These are phyloP conservation scores for Solanum corneliomulleri DNA, from an alignment of 257 asterid genomes.

Conservation along the genomic window DNA sequence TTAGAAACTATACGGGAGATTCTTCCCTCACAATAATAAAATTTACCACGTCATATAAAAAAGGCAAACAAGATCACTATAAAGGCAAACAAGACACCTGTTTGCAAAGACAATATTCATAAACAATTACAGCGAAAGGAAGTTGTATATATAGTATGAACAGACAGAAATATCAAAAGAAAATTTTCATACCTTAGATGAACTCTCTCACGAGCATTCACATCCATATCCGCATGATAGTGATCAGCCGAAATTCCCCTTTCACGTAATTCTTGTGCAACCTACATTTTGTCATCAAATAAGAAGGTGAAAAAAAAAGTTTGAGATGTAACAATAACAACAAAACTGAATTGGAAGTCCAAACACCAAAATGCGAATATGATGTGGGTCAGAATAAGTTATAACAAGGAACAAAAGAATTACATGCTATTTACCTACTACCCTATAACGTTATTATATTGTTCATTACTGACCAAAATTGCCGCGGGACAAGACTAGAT, in stretches of 20 bases:
- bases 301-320: background rate
- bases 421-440: background rate
- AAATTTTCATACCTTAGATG: constrained; percentile 49
- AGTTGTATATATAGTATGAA: background rate
- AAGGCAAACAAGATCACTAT: background rate
- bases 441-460: background rate
- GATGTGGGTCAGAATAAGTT: background rate
- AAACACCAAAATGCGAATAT: background rate
- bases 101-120: background rate
- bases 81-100: background rate
- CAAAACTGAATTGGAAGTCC: background rate
- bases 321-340: background rate
- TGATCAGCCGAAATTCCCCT: constrained; percentile 77
- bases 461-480: background rate
- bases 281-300: constrained; percentile 32
- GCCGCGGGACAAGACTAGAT: background rate
- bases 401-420: background rate
- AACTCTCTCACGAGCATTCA: constrained; percentile 70
- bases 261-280: constrained; percentile 72
- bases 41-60: background rate
- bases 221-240: constrained; percentile 97
- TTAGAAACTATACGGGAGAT: background rate
- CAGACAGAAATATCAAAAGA: background rate
- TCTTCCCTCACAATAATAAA: background rate
- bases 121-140: background rate